Evolutionary conservation across 495 filamentous ascomycete species (phyloP).

Genomic region (Aspergillus funiculosus): DNA sequence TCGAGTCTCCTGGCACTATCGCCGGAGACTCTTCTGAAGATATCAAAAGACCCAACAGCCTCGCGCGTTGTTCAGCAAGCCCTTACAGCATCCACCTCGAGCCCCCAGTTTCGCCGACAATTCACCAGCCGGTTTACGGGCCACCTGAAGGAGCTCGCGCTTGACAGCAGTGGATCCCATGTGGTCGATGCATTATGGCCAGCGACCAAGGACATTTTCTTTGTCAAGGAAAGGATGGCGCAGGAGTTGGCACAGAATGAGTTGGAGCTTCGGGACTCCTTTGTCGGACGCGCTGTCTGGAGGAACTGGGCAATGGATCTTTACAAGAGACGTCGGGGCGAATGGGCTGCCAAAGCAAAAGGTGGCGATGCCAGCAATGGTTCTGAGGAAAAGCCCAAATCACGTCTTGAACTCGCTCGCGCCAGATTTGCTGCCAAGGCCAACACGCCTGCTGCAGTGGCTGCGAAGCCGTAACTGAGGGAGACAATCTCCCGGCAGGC

Average conservation of each 20-base stretch:
- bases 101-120: constrained; percentile 54
- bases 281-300: constrained; percentile 78
- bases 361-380: constrained; percentile 27
- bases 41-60: constrained; percentile 56
- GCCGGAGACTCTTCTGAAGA: constrained; percentile 34
- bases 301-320: constrained; percentile 87
- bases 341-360: constrained; percentile 69
- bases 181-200: constrained; percentile 73
- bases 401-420: constrained; percentile 44
- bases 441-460: constrained; percentile 14
- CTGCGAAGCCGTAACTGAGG: constrained; percentile 1
- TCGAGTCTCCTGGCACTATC: constrained; percentile 46
- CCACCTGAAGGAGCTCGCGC: constrained; percentile 57
- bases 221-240: constrained; percentile 62
- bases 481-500: neutral
- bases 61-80: constrained; percentile 68
- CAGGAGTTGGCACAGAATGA: constrained; percentile 59
- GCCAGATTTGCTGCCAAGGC: constrained; percentile 37
- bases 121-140: constrained; percentile 55
- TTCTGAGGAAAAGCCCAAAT: constrained; percentile 34
- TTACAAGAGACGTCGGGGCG: constrained; percentile 60
- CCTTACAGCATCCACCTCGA: constrained; percentile 52
- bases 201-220: constrained; percentile 57
- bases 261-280: constrained; percentile 61
- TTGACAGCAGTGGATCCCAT: constrained; percentile 66